Conservation (phyloP, 208 protist genomes). For the Wallacemonas collosoma region DNA sequence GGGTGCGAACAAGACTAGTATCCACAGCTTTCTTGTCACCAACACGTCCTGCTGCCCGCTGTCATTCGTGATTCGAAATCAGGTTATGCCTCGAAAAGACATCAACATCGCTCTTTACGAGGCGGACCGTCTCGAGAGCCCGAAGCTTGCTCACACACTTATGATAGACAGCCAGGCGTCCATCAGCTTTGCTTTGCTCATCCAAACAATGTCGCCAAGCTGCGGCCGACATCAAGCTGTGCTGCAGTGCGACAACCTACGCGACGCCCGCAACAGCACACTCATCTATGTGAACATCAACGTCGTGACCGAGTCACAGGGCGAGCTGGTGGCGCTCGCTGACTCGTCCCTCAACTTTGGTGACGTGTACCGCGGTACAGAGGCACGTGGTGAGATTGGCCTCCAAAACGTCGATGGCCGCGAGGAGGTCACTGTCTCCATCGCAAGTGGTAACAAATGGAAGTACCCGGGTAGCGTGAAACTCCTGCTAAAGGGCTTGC, state of each 20-base stretch:
- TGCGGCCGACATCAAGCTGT: conserved; percentile 53
- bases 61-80: conserved; percentile 76
- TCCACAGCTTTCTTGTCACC: conserved; percentile 71
- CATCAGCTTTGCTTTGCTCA: conserved; percentile 81
- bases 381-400: conserved; percentile 37
- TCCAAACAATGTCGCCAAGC: conserved; percentile 41
- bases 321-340: conserved; percentile 55
- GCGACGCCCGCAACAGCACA: conserved; percentile 60
- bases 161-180: conserved; percentile 63
- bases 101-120: conserved; percentile 75
- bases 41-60: conserved; percentile 68
- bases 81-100: conserved; percentile 57
- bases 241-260: conserved; percentile 85
- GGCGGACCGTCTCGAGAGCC: conserved; percentile 73
- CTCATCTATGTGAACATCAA: conserved; percentile 76
- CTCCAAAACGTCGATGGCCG: conserved; percentile 51
- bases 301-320: conserved; percentile 61
- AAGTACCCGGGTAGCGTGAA: conserved; percentile 64
- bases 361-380: conserved; percentile 76
- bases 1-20: conserved; percentile 70
- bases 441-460: conserved; percentile 41
- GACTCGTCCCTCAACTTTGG: conserved; percentile 75
- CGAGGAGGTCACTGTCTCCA: conserved; percentile 50
- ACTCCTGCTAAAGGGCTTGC: conserved; percentile 41
- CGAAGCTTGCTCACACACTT: conserved; percentile 66